Percentiles rank a stretch among this genome's conserved stretches.
Evolutionary conservation across 1,284 basidiomycete genomes (phyloP).

Genomic region (Ustilago loliicola): DNA sequence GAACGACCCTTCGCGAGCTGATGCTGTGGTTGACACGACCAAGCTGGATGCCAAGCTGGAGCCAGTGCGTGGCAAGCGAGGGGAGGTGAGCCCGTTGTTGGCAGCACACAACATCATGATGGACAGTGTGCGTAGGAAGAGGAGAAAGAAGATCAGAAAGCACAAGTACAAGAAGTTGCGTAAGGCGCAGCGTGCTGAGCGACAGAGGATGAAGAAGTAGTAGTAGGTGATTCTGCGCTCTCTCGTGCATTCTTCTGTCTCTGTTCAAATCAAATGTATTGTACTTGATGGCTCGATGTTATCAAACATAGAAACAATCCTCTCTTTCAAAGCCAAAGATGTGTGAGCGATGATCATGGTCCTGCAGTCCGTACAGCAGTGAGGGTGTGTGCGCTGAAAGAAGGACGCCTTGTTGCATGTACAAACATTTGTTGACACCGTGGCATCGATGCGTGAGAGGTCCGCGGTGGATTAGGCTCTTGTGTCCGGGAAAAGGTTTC

Average conservation of each 20-base stretch:
- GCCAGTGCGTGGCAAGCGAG: background rate
- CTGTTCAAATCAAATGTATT: slow-evolving; percentile 1
- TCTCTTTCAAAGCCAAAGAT: background rate
- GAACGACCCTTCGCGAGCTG: slow-evolving; percentile 26
- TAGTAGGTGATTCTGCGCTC: slow-evolving; percentile 17
- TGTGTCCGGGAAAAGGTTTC: no score
- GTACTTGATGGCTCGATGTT: background rate
- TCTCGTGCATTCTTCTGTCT: background rate
- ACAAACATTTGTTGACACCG: no score
- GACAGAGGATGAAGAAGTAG: slow-evolving; percentile 65
- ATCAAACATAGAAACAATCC: background rate
- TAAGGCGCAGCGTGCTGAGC: slow-evolving; percentile 66
- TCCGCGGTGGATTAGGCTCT: no score
- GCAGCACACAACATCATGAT: slow-evolving; percentile 56
- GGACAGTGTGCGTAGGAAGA: slow-evolving; percentile 68
- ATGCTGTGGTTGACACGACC: slow-evolving; percentile 35
- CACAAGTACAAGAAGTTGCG: slow-evolving; percentile 70
- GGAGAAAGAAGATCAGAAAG: slow-evolving; percentile 70
- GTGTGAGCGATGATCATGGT: background rate
- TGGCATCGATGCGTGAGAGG: no score
- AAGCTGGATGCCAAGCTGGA: slow-evolving; percentile 49
- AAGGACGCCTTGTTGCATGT: no score
- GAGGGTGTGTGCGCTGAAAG: background rate
- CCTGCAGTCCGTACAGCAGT: no score
- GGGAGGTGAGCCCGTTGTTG: slow-evolving; percentile 38